A percentile compares a stretch with the other conserved stretches of the same genome.
These are phyloP conservation scores for Diaporthe sp. DNA, from an alignment of 2,329 filamentous ascomycete genomes.

Conservation along the genomic window DNA sequence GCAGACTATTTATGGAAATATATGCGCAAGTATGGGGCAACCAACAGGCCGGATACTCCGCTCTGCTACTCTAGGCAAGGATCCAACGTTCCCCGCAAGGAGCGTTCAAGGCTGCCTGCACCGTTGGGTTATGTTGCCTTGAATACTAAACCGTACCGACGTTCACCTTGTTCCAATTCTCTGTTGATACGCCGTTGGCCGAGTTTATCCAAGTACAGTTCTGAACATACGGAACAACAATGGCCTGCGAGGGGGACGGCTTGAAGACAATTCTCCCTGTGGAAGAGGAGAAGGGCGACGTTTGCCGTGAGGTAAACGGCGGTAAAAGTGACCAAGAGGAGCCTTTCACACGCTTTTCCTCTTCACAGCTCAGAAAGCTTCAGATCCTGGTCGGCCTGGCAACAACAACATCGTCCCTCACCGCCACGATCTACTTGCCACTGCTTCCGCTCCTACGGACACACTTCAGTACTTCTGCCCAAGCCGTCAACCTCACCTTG, in stretches of 20 bases:
- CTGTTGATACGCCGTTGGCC: too few relatives aligned
- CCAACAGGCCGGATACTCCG: neutral
- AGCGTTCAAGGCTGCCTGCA: neutral
- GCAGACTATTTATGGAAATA: neutral
- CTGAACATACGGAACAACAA: neutral
- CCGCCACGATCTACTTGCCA: slow-evolving; percentile 57
- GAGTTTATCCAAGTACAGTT: accelerated
- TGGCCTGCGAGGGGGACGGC: neutral
- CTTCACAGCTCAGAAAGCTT: neutral
- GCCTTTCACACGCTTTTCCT: neutral
- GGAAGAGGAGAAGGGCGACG: neutral
- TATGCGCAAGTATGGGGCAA: neutral
- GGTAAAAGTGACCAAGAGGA: neutral
- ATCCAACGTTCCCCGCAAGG: neutral
- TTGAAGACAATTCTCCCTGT: neutral
- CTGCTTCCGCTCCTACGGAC: slow-evolving; percentile 45
- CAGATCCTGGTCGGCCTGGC: neutral
- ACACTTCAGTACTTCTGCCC: slow-evolving; percentile 42
- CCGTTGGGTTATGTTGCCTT: neutral
- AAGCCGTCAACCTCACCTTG: slow-evolving; percentile 53
- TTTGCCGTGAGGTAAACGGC: neutral
- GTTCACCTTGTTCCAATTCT: neutral
- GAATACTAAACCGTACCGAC: too few relatives aligned
- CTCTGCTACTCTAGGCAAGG: neutral
- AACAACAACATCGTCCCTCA: slow-evolving; percentile 13